These are phyloP conservation scores for Triadica sebifera DNA, from an alignment of 345 rosid species.

Conservation along the genomic window DNA sequence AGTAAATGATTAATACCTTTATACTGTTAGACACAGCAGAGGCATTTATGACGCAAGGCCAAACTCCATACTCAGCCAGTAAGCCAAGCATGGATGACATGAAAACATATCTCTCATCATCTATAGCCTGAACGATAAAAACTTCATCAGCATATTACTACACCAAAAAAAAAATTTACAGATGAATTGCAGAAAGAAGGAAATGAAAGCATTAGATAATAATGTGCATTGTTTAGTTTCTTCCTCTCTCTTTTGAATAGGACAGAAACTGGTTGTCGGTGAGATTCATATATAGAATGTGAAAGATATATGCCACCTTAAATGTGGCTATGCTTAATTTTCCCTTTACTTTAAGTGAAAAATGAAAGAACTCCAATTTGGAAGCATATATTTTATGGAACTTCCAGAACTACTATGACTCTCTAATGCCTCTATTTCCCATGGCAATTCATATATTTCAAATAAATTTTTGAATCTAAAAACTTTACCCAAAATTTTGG, in stretches of 20 bases:
- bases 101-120: conserved; percentile 79
- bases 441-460: not conserved
- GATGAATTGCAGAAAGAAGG: conserved; percentile 2
- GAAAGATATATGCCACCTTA: not conserved
- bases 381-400: not conserved
- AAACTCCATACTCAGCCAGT: conserved; percentile 71
- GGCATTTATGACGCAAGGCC: conserved; percentile 73
- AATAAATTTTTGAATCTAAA: not conserved
- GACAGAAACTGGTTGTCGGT: not conserved
- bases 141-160: not conserved
- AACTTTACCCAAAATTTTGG: not conserved
- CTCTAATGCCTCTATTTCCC: not conserved
- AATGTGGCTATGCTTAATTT: not conserved
- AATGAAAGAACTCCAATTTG: not conserved
- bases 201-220: not conserved
- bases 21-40: conserved; percentile 58
- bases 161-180: not conserved
- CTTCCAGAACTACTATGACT: not conserved
- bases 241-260: not conserved
- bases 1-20: conserved; percentile 49
- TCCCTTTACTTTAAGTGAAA: not conserved
- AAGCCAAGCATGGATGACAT: conserved; percentile 85
- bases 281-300: not conserved
- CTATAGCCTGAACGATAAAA: conserved; percentile 50
- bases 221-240: not conserved